Conservation (phyloP, 768 basidiomycete species). For the Cystobasidiopsis lactophilus region DNA sequence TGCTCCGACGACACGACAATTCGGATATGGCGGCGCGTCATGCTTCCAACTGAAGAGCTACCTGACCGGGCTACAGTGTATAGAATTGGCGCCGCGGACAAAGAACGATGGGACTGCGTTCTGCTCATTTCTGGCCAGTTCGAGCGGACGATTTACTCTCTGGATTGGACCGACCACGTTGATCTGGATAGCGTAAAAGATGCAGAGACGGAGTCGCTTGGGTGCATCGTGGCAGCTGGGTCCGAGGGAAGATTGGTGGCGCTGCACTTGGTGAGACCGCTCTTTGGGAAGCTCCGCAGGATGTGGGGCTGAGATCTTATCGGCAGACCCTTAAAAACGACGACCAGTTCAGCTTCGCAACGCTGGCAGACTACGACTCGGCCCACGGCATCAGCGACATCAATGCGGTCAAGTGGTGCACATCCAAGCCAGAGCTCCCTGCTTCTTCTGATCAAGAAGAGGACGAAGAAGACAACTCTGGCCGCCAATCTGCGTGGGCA, state of each 20-base stretch:
- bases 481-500: not conserved
- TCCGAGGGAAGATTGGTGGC: constrained; percentile 65
- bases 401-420: constrained; percentile 69
- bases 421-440: constrained; percentile 19
- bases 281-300: not conserved
- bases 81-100: constrained; percentile 14
- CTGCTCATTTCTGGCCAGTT: constrained; percentile 39
- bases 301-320: not conserved
- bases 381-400: constrained; percentile 71
- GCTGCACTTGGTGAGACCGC: constrained; percentile 42
- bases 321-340: constrained; percentile 5
- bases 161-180: constrained; percentile 43
- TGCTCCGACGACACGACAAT: constrained; percentile 68
- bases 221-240: constrained; percentile 66
- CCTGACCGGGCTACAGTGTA: constrained; percentile 13
- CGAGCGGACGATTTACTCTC: constrained; percentile 53
- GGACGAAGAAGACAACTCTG: constrained; percentile 1
- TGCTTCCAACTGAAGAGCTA: constrained; percentile 6
- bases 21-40: constrained; percentile 54
- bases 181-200: too few species aligned
- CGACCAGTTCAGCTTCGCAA: constrained; percentile 1
- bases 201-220: constrained; percentile 34
- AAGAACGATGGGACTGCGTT: constrained; percentile 41
- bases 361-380: constrained; percentile 38
- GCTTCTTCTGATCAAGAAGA: constrained; percentile 6